Evolutionary conservation across 2,329 filamentous ascomycete genomes (phyloP), one percentile per base, ranked within the genome.

Genomic region (Diaporthe capsici): DNA sequence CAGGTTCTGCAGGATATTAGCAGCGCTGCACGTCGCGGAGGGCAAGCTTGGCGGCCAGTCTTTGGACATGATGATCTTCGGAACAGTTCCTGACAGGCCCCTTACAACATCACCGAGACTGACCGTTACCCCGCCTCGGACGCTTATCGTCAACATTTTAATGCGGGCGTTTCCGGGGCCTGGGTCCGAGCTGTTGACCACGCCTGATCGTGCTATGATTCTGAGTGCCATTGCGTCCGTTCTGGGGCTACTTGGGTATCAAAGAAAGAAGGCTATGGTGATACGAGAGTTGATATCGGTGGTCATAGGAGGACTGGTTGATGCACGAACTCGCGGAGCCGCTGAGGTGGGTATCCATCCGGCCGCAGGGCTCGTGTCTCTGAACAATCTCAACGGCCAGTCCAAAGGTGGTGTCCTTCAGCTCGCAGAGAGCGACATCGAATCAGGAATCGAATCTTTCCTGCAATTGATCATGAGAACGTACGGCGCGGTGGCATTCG

Each of bases 291-390:
- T 98, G 68, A 90, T 99, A 12, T 93, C 92, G 4, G 92, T 95
- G 22, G 88, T 98, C 55, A 94, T 97, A 71, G 93, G 93, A 47
- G 95, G 94, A 3, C 88, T 99, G 12, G 93, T 98, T 6, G 95
- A 98, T 84, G 97, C 97, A 22, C 91, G 97, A 53, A 98, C 97
- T 63, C 90, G 96, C 65, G 96, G 96, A 44, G 97, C 97, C 55
- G 96, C 97, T n/a, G 97, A 98, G 82, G 94, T 97, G 81, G 97
- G 96, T 4, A 95, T 99, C 49, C 96, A 98, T 84, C 97, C 97
- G 55, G 96, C 96, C 25, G 95, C 96, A 13, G 96, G 95, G 0
- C 86, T 98, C 70, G 92, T 95, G 37, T 92, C 93, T 17, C 86
- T 97, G 42, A 93, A 92, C 78, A 86, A 90, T 15, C 83, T 86